Conservation (phyloP, 1,284 basidiomycete genomes). For the Laetiporus sulphureus region DNA sequence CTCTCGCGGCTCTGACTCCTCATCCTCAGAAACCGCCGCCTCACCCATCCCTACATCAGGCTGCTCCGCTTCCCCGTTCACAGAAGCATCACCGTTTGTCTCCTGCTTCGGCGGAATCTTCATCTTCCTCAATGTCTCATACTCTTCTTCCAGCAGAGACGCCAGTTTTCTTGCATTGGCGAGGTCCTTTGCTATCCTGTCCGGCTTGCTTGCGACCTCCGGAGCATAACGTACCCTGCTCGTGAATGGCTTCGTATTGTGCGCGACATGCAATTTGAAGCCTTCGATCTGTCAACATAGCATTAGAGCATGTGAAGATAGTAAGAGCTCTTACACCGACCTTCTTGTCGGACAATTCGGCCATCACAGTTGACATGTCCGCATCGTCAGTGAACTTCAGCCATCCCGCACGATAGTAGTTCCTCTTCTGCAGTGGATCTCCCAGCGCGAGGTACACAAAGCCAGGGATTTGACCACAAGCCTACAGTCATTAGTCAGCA, state of each 20-base stretch:
- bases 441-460: slow-evolving; percentile 82
- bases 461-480: slow-evolving; percentile 58
- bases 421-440: slow-evolving; percentile 84
- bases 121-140: slow-evolving; percentile 41
- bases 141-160: slow-evolving; percentile 66
- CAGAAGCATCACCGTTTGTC: slow-evolving; percentile 12
- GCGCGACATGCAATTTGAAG: slow-evolving; percentile 86
- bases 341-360: slow-evolving; percentile 77
- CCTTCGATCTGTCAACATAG: slow-evolving; percentile 68
- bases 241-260: slow-evolving; percentile 74
- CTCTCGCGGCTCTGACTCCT: slow-evolving; percentile 52
- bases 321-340: slow-evolving; percentile 40
- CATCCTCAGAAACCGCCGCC: slow-evolving; percentile 38
- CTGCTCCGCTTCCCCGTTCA: slow-evolving; percentile 20
- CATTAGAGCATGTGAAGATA: not conserved
- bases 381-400: slow-evolving; percentile 78
- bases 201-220: slow-evolving; percentile 71
- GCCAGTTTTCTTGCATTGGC: slow-evolving; percentile 68
- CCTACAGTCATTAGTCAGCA: slow-evolving; percentile 32
- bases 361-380: slow-evolving; percentile 69
- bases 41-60: slow-evolving; percentile 40
- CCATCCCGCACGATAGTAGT: slow-evolving; percentile 91
- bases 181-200: slow-evolving; percentile 74
- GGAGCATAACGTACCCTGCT: slow-evolving; percentile 76
- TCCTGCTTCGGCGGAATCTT: slow-evolving; percentile 28